Conservation (phyloP, 1,284 basidiomycete genomes). For the Leccinum cinnamomeum region DNA sequence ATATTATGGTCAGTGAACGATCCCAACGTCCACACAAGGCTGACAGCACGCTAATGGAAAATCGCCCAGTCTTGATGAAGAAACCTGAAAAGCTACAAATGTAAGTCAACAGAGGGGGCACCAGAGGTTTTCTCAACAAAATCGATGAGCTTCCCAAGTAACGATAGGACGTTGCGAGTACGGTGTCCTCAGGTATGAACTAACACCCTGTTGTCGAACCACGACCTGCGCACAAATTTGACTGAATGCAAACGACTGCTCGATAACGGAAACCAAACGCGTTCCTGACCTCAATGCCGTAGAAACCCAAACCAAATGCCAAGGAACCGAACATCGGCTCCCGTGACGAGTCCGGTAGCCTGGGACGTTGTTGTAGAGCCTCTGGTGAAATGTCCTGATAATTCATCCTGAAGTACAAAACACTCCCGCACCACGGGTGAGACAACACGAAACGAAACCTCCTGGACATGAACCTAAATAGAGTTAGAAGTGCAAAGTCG, state of each 20-base stretch:
- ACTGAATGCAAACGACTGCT: constrained; percentile 51
- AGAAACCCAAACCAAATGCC: constrained; percentile 58
- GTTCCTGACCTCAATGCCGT: constrained; percentile 48
- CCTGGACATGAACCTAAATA: constrained; percentile 42
- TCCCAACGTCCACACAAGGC: constrained; percentile 86
- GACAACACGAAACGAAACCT: constrained; percentile 36
- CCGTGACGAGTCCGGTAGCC: constrained; percentile 39
- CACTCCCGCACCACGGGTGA: constrained; percentile 43
- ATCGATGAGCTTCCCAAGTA: too few species aligned
- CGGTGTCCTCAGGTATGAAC: too few species aligned
- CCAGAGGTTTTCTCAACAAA: too few species aligned
- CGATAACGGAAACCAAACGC: constrained; percentile 59
- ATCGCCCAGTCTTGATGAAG: constrained; percentile 64
- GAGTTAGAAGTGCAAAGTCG: constrained; percentile 7
- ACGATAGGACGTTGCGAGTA: too few species aligned
- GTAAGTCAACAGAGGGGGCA: too few species aligned
- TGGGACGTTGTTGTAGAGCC: constrained; percentile 51
- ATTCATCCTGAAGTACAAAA: constrained; percentile 53
- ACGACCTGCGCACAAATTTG: constrained; percentile 45
- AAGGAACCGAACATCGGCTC: constrained; percentile 42
- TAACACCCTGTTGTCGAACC: too few species aligned
- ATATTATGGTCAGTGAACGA: constrained; percentile 58
- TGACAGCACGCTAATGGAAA: constrained; percentile 81
- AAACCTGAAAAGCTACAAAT: constrained; percentile 12
- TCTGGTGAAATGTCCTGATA: constrained; percentile 53